A percentile compares a stretch with the other conserved stretches of the same genome.
These are phyloP conservation scores for Salvia hispanica DNA, from an alignment of 257 asterid species.

Conservation along the genomic window DNA sequence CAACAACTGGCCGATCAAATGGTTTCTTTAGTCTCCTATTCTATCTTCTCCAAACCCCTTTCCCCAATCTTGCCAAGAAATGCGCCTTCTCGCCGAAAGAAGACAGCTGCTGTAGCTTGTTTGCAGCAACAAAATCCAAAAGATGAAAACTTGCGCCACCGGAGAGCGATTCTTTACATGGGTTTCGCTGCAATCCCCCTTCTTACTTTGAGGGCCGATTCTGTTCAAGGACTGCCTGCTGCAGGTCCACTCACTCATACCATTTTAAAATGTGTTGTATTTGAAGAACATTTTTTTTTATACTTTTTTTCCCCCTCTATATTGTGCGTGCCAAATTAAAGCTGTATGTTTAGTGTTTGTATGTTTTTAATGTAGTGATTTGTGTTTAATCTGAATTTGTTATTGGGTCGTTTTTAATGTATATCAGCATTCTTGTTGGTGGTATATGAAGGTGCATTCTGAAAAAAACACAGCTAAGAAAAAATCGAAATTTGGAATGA, in stretches of 20 bases:
- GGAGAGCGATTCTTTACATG: constrained; percentile 56
- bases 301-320: background rate
- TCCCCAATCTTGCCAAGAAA: constrained; percentile 45
- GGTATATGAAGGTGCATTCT: constrained; percentile 5
- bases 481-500: background rate
- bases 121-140: constrained; percentile 42
- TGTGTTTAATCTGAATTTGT: constrained; percentile 3
- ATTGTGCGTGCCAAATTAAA: background rate
- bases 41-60: constrained; percentile 41
- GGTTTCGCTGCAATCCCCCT: constrained; percentile 70
- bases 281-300: background rate
- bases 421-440: background rate
- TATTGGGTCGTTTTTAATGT: constrained; percentile 6
- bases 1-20: constrained; percentile 26
- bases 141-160: constrained; percentile 35
- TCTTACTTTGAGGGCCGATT: constrained; percentile 44
- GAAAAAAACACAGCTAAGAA: background rate
- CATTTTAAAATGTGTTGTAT: background rate
- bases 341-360: background rate
- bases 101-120: constrained; percentile 38
- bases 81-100: constrained; percentile 38
- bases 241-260: constrained; percentile 27
- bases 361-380: constrained; percentile 6
- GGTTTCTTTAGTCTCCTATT: constrained; percentile 39
- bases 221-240: constrained; percentile 40